Evolutionary conservation across 2,329 filamentous ascomycete species (phyloP).

Genomic region (Fusarium vanettenii): DNA sequence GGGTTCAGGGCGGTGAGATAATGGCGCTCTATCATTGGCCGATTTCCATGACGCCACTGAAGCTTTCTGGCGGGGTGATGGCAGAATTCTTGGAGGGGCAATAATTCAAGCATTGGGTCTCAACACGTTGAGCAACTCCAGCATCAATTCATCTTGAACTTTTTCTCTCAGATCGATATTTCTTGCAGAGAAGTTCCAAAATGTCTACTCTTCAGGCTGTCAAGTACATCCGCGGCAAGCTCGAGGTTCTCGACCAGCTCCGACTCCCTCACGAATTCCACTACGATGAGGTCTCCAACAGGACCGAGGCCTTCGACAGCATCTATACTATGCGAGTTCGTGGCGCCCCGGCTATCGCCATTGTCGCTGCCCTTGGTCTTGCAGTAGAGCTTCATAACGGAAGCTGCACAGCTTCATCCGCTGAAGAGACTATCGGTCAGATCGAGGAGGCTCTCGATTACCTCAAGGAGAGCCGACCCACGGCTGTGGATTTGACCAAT

Average conservation of each 20-base stretch:
- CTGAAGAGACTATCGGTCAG: constrained; percentile 72
- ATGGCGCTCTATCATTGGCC: constrained; percentile 26
- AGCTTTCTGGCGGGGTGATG: constrained; percentile 43
- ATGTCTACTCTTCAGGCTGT: constrained; percentile 80
- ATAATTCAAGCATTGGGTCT: constrained; percentile 20
- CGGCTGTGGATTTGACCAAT: constrained; percentile 93
- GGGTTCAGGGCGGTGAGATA: constrained; percentile 40
- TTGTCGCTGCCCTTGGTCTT: constrained; percentile 91
- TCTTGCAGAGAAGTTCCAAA: not conserved
- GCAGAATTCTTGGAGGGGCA: constrained; percentile 50
- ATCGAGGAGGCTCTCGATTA: constrained; percentile 85
- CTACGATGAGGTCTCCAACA: constrained; percentile 78
- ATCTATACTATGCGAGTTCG: constrained; percentile 84
- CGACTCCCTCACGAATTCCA: constrained; percentile 82
- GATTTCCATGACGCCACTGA: constrained; percentile 27
- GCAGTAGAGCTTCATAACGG: constrained; percentile 82
- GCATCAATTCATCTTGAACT: not conserved
- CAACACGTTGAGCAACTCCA: not conserved
- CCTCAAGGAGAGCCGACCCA: constrained; percentile 88
- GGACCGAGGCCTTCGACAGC: constrained; percentile 82
- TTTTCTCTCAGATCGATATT: not conserved
- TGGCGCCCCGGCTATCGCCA: constrained; percentile 92
- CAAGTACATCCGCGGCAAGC: constrained; percentile 76
- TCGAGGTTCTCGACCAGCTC: constrained; percentile 87
- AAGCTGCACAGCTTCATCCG: constrained; percentile 54